Conservation (phyloP, 805 yeast species). For the Ogataea siamensis region DNA sequence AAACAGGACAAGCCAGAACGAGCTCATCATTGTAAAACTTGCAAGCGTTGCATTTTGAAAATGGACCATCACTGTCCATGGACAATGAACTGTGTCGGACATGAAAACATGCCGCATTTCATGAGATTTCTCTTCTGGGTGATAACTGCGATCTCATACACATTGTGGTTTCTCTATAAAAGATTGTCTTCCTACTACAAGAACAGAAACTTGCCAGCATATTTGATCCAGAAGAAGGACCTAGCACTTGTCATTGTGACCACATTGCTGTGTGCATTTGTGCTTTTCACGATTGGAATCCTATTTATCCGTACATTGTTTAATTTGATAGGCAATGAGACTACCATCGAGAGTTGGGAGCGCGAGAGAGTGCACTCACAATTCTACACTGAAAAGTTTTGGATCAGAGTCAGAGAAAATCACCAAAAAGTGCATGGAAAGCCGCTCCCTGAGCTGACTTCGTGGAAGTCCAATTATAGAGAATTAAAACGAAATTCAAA, state of each 20-base stretch:
- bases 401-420: conserved; percentile 46
- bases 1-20: conserved; percentile 73
- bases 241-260: conserved; percentile 54
- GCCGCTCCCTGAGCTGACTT: conserved; percentile 43
- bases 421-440: conserved; percentile 38
- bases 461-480: conserved; percentile 41
- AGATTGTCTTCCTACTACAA: conserved; percentile 46
- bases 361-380: conserved; percentile 73
- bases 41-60: conserved; percentile 70
- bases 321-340: conserved; percentile 63
- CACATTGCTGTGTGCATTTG: conserved; percentile 55
- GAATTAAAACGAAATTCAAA: conserved; percentile 18
- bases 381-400: conserved; percentile 53
- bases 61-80: conserved; percentile 97
- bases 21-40: conserved; percentile 80
- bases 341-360: conserved; percentile 95
- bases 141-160: conserved; percentile 46
- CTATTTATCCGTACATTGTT: conserved; percentile 60
- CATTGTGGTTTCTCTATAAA: conserved; percentile 40
- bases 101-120: conserved; percentile 74
- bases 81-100: conserved; percentile 90
- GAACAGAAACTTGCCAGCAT: conserved; percentile 52
- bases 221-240: conserved; percentile 51
- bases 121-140: conserved; percentile 73
- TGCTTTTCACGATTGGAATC: conserved; percentile 56